These are phyloP conservation scores for Fusarium armeniacum DNA, from an alignment of 2,329 filamentous ascomycete genomes.

Conservation along the genomic window DNA sequence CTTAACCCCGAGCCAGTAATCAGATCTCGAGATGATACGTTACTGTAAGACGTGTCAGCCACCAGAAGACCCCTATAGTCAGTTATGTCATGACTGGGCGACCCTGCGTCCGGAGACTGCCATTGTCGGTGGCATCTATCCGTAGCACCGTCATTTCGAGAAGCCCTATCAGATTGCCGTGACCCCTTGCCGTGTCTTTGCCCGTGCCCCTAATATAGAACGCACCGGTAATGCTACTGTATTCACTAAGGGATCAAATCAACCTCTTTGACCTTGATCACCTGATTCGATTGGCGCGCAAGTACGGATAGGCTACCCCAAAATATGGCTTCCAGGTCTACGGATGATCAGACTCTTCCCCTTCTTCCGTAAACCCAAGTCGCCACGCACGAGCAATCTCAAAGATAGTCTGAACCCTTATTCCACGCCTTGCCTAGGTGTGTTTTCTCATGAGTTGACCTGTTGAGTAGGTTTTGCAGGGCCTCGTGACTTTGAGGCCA, in stretches of 20 bases:
- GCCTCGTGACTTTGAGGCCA: background rate
- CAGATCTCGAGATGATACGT: constrained; percentile 41
- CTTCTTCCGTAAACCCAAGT: constrained; percentile 2
- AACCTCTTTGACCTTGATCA: constrained; percentile 13
- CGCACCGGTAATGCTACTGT: constrained; percentile 5
- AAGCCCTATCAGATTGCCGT: constrained; percentile 5
- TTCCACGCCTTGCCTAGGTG: background rate
- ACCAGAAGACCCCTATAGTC: constrained; percentile 33
- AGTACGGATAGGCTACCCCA: constrained; percentile 5
- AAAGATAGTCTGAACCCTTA: constrained; percentile 3
- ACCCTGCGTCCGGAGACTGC: constrained; percentile 9
- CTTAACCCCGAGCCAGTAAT: constrained; percentile 33
- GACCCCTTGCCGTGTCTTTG: constrained; percentile 4
- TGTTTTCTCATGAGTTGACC: constrained; percentile 8
- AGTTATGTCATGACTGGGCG: constrained; percentile 33
- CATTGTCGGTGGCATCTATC: background rate
- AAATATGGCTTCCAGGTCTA: constrained; percentile 3
- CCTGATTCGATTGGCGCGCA: constrained; percentile 38
- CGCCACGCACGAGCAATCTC: background rate
- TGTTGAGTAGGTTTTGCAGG: background rate
- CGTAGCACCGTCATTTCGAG: constrained; percentile 1
- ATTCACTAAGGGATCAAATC: constrained; percentile 33
- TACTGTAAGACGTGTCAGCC: constrained; percentile 24
- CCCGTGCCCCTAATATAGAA: constrained; percentile 18
- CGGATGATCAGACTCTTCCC: background rate